Conservation (phyloP, 2,329 filamentous ascomycete species). For the Xylariaceae sp. region DNA sequence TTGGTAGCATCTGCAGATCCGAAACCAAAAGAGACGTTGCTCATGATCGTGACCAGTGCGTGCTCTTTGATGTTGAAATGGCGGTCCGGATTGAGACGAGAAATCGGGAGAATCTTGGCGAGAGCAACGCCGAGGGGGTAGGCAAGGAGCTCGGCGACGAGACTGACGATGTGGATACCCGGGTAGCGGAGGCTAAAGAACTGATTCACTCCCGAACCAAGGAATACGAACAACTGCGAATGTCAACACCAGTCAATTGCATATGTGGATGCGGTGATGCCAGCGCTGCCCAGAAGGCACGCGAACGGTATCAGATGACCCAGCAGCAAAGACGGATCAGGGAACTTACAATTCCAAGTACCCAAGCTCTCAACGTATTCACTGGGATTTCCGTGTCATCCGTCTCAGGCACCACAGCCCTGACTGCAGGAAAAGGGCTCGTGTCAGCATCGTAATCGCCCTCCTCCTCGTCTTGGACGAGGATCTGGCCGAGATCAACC, state of each 20-base stretch:
- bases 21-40: conserved; percentile 44
- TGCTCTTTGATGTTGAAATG: conserved; percentile 45
- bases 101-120: conserved; percentile 34
- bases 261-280: no score
- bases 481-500: conserved; percentile 28
- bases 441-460: conserved; percentile 29
- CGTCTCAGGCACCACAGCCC: conserved; percentile 29
- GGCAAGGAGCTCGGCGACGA: conserved; percentile 41
- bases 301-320: no score
- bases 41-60: conserved; percentile 42
- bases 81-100: conserved; percentile 31
- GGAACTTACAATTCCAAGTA: conserved; percentile 35
- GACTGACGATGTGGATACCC: conserved; percentile 38
- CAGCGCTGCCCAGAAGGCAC: no score
- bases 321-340: no score
- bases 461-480: conserved; percentile 23
- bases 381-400: conserved; percentile 29
- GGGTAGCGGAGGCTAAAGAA: conserved; percentile 44
- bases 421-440: conserved; percentile 26
- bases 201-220: conserved; percentile 43
- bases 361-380: conserved; percentile 43
- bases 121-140: conserved; percentile 37
- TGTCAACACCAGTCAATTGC: no score
- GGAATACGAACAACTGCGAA: conserved; percentile 35
- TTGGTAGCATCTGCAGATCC: conserved; percentile 41